These are phyloP conservation scores for Creolimax fragrantissima DNA, from an alignment of 78 protist species.

Conservation along the genomic window DNA sequence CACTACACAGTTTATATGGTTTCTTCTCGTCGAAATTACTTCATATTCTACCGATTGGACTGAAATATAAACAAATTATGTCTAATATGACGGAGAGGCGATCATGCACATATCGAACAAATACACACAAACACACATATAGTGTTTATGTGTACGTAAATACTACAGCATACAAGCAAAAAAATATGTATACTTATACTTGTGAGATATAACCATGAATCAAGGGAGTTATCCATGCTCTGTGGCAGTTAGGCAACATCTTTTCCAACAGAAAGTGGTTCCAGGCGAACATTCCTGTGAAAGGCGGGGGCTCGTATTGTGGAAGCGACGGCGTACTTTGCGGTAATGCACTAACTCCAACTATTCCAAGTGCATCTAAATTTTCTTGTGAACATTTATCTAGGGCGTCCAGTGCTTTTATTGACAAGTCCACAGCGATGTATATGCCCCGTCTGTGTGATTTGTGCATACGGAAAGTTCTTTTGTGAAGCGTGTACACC, in stretches of 20 bases:
- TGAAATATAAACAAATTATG: no score
- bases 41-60: no score
- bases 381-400: neutral
- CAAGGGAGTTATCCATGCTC: conserved; percentile 59
- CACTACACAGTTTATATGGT: no score
- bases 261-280: conserved; percentile 54
- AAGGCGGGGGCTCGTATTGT: neutral
- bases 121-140: no score
- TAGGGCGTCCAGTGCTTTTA: neutral
- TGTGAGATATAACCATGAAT: conserved; percentile 82
- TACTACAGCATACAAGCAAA: no score
- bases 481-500: no score
- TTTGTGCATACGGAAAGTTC: no score
- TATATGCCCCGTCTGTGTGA: neutral
- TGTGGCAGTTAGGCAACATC: neutral
- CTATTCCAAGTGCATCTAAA: neutral
- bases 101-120: no score
- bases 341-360: neutral
- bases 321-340: neutral
- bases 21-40: no score
- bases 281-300: conserved; percentile 60
- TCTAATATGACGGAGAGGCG: no score
- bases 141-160: no score
- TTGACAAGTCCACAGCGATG: neutral
- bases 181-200: no score